Evolutionary conservation across 805 yeast genomes (phyloP).

Genomic region (Alloascoidea africana): DNA sequence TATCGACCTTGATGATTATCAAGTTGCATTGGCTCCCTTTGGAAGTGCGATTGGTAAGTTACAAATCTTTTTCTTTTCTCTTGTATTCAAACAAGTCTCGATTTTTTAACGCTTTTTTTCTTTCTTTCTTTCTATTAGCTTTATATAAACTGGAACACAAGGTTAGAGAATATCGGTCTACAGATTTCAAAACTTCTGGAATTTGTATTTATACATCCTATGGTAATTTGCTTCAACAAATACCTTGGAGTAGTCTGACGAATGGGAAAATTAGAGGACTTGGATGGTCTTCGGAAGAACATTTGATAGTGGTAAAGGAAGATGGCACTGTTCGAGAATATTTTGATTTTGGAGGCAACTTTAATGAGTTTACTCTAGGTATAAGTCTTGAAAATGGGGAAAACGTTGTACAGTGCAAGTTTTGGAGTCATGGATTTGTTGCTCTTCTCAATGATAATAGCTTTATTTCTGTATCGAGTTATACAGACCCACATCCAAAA

Average conservation of each 20-base stretch:
- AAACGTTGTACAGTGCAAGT: slow-evolving; percentile 22
- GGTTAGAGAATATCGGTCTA: slow-evolving; percentile 5
- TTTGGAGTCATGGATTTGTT: slow-evolving; percentile 29
- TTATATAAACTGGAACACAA: slow-evolving; percentile 2
- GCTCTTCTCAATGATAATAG: slow-evolving; percentile 24
- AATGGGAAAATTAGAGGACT: slow-evolving; percentile 37
- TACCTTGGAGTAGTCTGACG: slow-evolving; percentile 29
- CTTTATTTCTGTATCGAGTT: slow-evolving; percentile 25
- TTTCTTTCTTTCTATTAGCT: slow-evolving; percentile 4
- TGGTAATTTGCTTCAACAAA: slow-evolving; percentile 15
- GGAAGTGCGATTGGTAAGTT: slow-evolving; percentile 38
- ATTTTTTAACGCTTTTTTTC: slow-evolving; percentile 7
- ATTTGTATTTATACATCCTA: slow-evolving; percentile 21
- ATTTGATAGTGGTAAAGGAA: slow-evolving; percentile 37
- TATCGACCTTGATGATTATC: slow-evolving; percentile 23
- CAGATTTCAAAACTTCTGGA: slow-evolving; percentile 3
- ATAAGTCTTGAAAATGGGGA: slow-evolving; percentile 18
- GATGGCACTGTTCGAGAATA: slow-evolving; percentile 41
- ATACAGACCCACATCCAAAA: slow-evolving; percentile 20
- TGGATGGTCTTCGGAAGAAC: slow-evolving; percentile 37
- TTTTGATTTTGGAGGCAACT: slow-evolving; percentile 52
- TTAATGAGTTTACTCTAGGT: slow-evolving; percentile 33
- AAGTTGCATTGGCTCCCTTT: slow-evolving; percentile 32
- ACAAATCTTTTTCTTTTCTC: slow-evolving; percentile 12
- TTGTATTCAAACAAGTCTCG: slow-evolving; percentile 8